Base-by-base conservation (phyloP, 805 yeast species). In the Ascoidea tarda region DNA sequence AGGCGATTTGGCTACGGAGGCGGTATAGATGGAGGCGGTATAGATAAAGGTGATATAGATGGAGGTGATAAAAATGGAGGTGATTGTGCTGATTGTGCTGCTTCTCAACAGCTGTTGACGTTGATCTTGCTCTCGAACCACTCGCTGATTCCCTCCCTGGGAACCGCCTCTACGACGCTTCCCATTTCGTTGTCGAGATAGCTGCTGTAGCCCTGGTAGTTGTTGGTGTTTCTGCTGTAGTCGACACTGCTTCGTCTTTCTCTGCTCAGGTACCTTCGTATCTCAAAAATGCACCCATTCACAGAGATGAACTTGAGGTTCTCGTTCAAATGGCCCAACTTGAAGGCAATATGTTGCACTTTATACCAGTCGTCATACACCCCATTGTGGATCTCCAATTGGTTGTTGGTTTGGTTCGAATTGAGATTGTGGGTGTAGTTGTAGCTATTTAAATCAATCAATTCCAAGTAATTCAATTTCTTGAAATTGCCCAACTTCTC, bases 291-390 rank as follows among this genome's bases (percentile, higher is more conserved):
- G 56, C 77, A 74, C 42, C 67, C 65, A 60, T 78, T 76, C 46
- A 79, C 71, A 54, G 77, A 68, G 16, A 79, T 67, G 56, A 74
- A 78, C 50, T 59, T 51, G 38, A 79, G 57, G 1, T 51, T 45
- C 0, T 45, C 46, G 54, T 66, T 70, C 6, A 58, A 52, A 21
- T 66, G 55, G 38, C 66, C 58, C 52, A 75, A 70, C 5, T 68
- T 64, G 46, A 65, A 55, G 1, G 82, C 84, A 6, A 76, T 72
- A 57, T 76, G 79, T 57, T 76, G 79, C 2, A 78, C 77, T 52
- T 76, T 69, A 55, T 70, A 69, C 83, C 83, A 78, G 54, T 74
- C 76, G 60, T 79, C 84, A 59, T 70, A 72, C 4, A 79, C 67
- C 5, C 77, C 76, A 8, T 79, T 79, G 59, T 77, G 77, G 2